A percentile compares a stretch with the other conserved stretches of the same genome.
These are phyloP conservation scores for Camellia lanceoleosa DNA, from an alignment of 148 eudicot species.

Conservation along the genomic window DNA sequence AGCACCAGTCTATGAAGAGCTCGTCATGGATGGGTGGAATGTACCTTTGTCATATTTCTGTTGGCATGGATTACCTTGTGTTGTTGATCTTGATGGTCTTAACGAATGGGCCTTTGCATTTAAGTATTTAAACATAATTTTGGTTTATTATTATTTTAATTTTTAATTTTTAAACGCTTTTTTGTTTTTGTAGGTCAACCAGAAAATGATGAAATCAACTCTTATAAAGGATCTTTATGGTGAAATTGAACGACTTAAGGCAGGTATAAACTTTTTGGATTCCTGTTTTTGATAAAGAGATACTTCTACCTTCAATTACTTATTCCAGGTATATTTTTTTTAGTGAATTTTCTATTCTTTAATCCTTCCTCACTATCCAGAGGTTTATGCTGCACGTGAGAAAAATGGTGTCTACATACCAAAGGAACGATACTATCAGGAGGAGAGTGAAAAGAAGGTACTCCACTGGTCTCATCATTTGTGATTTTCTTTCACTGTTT, in stretches of 20 bases:
- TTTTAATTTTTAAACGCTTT: neutral
- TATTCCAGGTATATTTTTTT: neutral
- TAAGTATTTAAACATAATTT: neutral
- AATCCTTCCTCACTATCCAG: conserved; percentile 28
- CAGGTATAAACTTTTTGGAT: conserved; percentile 39
- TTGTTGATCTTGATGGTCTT: too few species aligned
- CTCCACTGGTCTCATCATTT: neutral
- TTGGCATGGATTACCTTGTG: too few species aligned
- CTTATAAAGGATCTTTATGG: conserved; percentile 88
- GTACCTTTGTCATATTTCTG: neutral
- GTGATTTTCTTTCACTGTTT: neutral
- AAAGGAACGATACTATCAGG: conserved; percentile 82
- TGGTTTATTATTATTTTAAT: neutral
- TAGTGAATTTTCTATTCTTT: neutral
- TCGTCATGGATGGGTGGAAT: neutral
- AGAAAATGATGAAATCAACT: conserved; percentile 94
- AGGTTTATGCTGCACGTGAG: conserved; percentile 86
- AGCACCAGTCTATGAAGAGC: neutral
- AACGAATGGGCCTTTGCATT: neutral
- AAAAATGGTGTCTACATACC: conserved; percentile 86
- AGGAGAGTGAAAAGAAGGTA: conserved; percentile 82
- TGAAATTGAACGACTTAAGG: conserved; percentile 84
- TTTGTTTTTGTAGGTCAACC: conserved; percentile 57
- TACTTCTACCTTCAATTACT: neutral
- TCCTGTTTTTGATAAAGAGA: neutral